phyloP scores from a whole-genome alignment of 306 rosid species.

The Chamaecrista fasciculata region DNA sequence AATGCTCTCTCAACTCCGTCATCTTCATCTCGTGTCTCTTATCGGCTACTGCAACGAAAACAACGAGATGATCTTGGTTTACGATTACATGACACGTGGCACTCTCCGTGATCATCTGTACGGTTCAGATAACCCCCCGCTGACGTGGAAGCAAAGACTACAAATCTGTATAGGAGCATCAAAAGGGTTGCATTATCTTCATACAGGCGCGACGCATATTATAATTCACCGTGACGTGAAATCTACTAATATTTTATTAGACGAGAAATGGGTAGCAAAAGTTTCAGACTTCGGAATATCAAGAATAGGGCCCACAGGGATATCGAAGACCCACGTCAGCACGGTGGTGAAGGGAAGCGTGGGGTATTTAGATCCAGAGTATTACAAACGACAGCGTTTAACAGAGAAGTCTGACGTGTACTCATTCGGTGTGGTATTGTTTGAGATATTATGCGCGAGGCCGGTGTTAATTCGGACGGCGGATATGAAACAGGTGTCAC shows the following conservation, averaged over 20 bases:
- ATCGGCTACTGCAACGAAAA: slow-evolving; percentile 41
- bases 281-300: slow-evolving; percentile 54
- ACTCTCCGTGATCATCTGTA: slow-evolving; percentile 27
- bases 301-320: slow-evolving; percentile 4
- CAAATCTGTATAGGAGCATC: slow-evolving; percentile 31
- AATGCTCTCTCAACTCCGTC: slow-evolving; percentile 49
- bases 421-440: slow-evolving; percentile 26
- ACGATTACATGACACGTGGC: slow-evolving; percentile 38
- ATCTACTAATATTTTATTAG: slow-evolving; percentile 37
- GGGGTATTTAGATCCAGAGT: slow-evolving; percentile 37
- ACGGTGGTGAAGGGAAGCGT: slow-evolving; percentile 34
- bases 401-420: slow-evolving; percentile 21
- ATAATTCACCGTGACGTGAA: slow-evolving; percentile 59
- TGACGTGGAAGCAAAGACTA: slow-evolving; percentile 37
- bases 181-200: slow-evolving; percentile 39
- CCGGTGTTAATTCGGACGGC: background rate
- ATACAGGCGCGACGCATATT: slow-evolving; percentile 14
- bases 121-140: background rate
- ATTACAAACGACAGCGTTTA: slow-evolving; percentile 12
- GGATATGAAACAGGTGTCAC: slow-evolving; percentile 18
- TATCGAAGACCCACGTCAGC: slow-evolving; percentile 28
- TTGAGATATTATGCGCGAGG: background rate
- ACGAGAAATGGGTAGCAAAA: slow-evolving; percentile 45
- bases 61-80: slow-evolving; percentile 41
- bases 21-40: slow-evolving; percentile 34